Evolutionary conservation across 345 rosid species (phyloP), one percentile per base, ranked within the genome.

Genomic region (Litchi chinensis): DNA sequence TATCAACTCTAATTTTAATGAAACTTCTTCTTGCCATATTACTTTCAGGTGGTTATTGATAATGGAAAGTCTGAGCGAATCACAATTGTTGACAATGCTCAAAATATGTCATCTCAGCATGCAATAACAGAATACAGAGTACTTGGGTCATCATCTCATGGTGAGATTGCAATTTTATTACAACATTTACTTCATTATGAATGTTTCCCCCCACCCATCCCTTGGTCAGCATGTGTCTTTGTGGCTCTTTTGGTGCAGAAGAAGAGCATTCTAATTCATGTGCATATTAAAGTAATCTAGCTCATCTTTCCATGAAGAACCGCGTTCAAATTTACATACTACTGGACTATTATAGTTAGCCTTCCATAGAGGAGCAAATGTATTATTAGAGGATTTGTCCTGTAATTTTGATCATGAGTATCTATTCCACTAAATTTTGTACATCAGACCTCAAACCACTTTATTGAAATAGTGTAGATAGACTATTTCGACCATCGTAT

Each of bases 61-160:
- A 87, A 90, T 79, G 98, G 99, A 76, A 94, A 92, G 86, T 94
- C 97, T 76, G 98, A 96, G 78, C 88, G 97, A 74, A 91, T 92
- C 85, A 94, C 92, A 5, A 89, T 94, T 62, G 76, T 89, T 67
- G 87, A 86, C 69, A 73, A 80, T 75, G 81, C 82, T 18, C 85
- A 88, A 70, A 84, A 67, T 11, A 74, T 81, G 76, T 82, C 92
- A 71, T 85, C 93, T 74, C 96, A 91, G 86, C 94, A 85, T 83
- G 98, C 98, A 71, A 81, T 93, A 76, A 96, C 99, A 11, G 88
- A 93, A 28, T 96, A 90, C 82, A 80, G 82, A 90, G 97, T 96
- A 48, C 81, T 96, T 74, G 88, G 87, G 70, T 76, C 95, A 68
- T 80, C 90, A 28, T 77, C 87, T 77, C 86, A 81, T 78, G 99